Evolutionary conservation across 2,329 filamentous ascomycete species (phyloP).

Genomic region (Amauroascus niger): DNA sequence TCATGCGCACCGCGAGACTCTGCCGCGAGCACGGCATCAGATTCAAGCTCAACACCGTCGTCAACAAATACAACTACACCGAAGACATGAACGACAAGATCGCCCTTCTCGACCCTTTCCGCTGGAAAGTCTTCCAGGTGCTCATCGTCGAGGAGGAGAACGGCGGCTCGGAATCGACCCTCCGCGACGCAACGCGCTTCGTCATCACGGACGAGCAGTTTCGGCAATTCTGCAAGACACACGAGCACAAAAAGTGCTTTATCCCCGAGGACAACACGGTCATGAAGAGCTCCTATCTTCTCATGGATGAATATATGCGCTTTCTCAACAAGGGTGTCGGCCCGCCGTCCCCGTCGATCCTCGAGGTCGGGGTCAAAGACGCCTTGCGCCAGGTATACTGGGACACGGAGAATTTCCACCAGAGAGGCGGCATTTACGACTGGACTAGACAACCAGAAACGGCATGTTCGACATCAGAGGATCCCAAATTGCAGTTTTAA

Average conservation of each 20-base stretch:
- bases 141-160: conserved; percentile 46
- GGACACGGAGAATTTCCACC: conserved; percentile 38
- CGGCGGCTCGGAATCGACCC: conserved; percentile 27
- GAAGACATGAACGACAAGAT: conserved; percentile 42
- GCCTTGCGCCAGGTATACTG: conserved; percentile 39
- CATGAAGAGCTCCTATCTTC: conserved; percentile 44
- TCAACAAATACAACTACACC: conserved; percentile 40
- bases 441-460: conserved; percentile 31
- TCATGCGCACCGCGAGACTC: conserved; percentile 32
- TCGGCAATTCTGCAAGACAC: conserved; percentile 34
- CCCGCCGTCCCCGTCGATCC: conserved; percentile 27
- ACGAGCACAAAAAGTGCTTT: conserved; percentile 25
- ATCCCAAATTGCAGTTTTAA: neutral
- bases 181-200: conserved; percentile 26
- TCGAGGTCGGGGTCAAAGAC: conserved; percentile 40
- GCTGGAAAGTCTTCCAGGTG: conserved; percentile 48
- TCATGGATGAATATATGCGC: conserved; percentile 44
- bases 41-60: conserved; percentile 51
- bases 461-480: neutral
- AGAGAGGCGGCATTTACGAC: conserved; percentile 41
- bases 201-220: conserved; percentile 41
- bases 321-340: conserved; percentile 38
- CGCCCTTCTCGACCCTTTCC: conserved; percentile 37
- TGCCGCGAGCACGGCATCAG: conserved; percentile 21
- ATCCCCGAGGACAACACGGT: conserved; percentile 42